A percentile compares a stretch with the other conserved stretches of the same genome.
Evolutionary conservation across 768 basidiomycete genomes (phyloP).

Genomic region (Paxillus ammoniavirescens): DNA sequence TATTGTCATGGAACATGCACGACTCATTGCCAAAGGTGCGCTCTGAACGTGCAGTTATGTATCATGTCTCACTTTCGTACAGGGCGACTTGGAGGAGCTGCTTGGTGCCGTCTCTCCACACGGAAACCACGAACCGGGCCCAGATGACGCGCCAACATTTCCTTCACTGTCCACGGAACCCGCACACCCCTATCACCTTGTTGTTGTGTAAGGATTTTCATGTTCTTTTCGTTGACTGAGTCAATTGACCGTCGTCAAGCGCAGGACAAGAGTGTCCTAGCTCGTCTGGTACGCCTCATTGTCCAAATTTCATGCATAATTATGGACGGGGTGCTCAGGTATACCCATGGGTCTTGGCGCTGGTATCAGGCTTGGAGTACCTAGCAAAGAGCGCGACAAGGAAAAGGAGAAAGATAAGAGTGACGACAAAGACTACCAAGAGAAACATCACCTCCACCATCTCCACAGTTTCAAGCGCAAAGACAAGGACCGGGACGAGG

Average conservation of each 20-base stretch:
- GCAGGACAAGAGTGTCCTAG: conserved; percentile 83
- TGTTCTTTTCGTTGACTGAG: not conserved
- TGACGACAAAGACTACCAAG: conserved; percentile 29
- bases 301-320: not conserved
- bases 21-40: conserved; percentile 73
- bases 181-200: conserved; percentile 70
- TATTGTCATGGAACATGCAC: conserved; percentile 86
- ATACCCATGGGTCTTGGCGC: conserved; percentile 79
- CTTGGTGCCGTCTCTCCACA: conserved; percentile 55
- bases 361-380: conserved; percentile 66
- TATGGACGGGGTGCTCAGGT: conserved; percentile 38
- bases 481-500: conserved; percentile 39
- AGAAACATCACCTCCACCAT: conserved; percentile 30
- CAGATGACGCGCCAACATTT: conserved; percentile 30
- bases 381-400: conserved; percentile 41
- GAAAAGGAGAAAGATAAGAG: conserved; percentile 33
- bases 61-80: conserved; percentile 3
- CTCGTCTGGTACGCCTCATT: conserved; percentile 49
- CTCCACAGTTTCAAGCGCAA: conserved; percentile 30
- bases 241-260: conserved; percentile 33
- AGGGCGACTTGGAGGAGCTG: conserved; percentile 76
- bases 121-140: conserved; percentile 30
- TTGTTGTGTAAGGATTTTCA: conserved; percentile 61
- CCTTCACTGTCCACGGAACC: conserved; percentile 50
- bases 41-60: not conserved